Evolutionary conservation across 345 rosid species (phyloP).

Genomic region (Rhodamnia argentea): DNA sequence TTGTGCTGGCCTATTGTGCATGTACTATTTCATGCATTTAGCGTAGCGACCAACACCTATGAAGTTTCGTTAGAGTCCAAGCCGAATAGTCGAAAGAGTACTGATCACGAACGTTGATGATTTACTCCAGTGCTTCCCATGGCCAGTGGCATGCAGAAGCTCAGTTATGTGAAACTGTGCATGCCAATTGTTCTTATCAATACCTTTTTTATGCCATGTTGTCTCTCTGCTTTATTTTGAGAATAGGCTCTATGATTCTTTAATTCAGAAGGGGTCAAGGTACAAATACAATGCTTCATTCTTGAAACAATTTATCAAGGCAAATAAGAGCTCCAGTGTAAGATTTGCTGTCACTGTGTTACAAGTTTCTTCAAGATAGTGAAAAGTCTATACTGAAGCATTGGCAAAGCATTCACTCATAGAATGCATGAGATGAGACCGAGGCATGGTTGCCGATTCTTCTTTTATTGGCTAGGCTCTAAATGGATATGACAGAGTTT

Average conservation of each 20-base stretch:
- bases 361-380: not conserved
- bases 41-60: not conserved
- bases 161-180: not conserved
- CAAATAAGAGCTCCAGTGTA: not conserved
- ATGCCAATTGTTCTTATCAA: not conserved
- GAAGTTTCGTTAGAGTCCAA: not conserved
- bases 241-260: not conserved
- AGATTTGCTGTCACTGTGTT: not conserved
- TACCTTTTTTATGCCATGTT: not conserved
- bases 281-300: not conserved
- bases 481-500: not conserved
- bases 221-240: not conserved
- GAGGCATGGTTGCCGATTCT: not conserved
- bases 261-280: not conserved
- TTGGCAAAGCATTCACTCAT: not conserved
- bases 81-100: not conserved
- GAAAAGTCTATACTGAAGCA: not conserved
- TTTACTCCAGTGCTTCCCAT: not conserved
- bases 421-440: not conserved
- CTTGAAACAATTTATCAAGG: not conserved
- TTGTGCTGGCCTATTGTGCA: not conserved
- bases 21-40: not conserved
- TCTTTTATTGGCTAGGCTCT: not conserved
- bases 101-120: not conserved
- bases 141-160: not conserved